Evolutionary conservation across 1,284 basidiomycete species (phyloP).

Genomic region (Laetiporus sulphureus): DNA sequence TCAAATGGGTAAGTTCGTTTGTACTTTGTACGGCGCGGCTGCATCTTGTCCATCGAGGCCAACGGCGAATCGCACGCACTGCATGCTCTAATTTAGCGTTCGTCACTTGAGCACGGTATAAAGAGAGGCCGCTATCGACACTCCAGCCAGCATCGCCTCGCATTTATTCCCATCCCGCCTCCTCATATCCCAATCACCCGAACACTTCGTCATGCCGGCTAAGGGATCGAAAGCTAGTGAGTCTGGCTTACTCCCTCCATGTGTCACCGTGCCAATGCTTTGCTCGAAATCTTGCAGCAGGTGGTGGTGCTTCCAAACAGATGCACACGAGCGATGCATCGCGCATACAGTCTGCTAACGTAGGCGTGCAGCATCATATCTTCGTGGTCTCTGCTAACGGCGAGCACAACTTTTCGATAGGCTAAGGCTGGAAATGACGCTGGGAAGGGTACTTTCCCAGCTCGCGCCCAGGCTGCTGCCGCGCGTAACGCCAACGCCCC

Average conservation of each 20-base stretch:
- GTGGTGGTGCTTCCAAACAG: slow-evolving; percentile 18
- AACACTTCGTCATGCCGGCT: slow-evolving; percentile 10
- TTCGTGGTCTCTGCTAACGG: not conserved
- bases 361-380: slow-evolving; percentile 7
- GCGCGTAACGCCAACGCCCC: slow-evolving; percentile 17
- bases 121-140: not conserved
- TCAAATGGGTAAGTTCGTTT: too few species aligned
- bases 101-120: not conserved
- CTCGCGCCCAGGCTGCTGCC: slow-evolving; percentile 24
- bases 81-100: not conserved
- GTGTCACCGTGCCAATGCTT: not conserved
- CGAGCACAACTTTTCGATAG: slow-evolving; percentile 12
- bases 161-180: too few species aligned
- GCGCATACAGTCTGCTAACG: slow-evolving; percentile 28
- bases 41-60: not conserved
- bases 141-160: not conserved
- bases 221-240: slow-evolving; percentile 14
- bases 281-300: slow-evolving; percentile 8
- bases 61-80: not conserved
- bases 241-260: not conserved
- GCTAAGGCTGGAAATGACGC: slow-evolving; percentile 26
- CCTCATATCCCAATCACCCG: too few species aligned
- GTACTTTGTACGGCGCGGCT: not conserved
- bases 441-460: slow-evolving; percentile 24
- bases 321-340: slow-evolving; percentile 20